Evolutionary conservation across 148 eudicot species (phyloP).

Genomic region (Euryodendron excelsum): DNA sequence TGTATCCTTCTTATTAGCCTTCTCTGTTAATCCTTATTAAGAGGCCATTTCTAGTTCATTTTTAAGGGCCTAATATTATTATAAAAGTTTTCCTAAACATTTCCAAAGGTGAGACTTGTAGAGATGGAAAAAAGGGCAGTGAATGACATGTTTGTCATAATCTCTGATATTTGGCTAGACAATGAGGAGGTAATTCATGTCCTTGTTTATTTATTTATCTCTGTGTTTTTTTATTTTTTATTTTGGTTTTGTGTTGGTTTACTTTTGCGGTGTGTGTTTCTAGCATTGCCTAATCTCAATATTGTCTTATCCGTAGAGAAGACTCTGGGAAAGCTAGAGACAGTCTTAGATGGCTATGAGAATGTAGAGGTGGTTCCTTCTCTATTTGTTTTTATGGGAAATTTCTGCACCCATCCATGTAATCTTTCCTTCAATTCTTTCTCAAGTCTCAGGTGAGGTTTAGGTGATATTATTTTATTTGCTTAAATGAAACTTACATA

Average conservation of each 20-base stretch:
- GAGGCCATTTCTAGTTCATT: not conserved
- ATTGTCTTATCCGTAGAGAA: constrained; percentile 41
- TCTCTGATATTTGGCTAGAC: constrained; percentile 91
- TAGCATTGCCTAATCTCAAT: constrained; percentile 22
- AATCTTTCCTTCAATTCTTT: constrained; percentile 71
- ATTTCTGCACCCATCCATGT: constrained; percentile 85
- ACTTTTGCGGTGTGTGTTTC: not conserved
- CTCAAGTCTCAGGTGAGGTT: constrained; percentile 73
- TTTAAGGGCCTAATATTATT: not conserved
- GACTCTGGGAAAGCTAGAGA: constrained; percentile 82
- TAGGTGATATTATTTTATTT: constrained; percentile 1
- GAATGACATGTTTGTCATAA: constrained; percentile 89
- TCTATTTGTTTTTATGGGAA: constrained; percentile 92
- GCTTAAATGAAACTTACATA: not conserved
- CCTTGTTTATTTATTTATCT: not conserved
- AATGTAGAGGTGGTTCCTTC: constrained; percentile 88
- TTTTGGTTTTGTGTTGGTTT: not conserved
- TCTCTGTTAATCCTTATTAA: not conserved
- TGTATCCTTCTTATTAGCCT: constrained; percentile 42
- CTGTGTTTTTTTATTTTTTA: not conserved
- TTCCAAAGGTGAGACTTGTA: constrained; percentile 62
- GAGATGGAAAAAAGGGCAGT: constrained; percentile 74
- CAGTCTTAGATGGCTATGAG: constrained; percentile 76
- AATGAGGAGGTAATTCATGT: constrained; percentile 56
- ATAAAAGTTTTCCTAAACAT: constrained; percentile 26